Evolutionary conservation across 2,329 filamentous ascomycete genomes (phyloP), one percentile per base, ranked within the genome.

Genomic region (Penicillium sp.): DNA sequence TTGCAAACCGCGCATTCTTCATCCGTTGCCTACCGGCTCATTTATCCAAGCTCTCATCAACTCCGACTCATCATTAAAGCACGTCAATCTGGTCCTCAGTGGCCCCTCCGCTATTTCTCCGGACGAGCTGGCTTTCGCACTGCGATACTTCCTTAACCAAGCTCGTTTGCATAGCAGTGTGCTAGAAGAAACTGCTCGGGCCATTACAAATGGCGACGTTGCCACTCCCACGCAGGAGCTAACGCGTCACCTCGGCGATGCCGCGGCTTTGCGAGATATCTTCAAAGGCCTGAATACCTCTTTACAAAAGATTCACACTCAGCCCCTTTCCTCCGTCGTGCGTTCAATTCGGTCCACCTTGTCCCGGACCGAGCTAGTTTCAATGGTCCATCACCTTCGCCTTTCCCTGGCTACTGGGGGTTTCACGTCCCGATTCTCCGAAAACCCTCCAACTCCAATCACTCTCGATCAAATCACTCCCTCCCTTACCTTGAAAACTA

Each of bases 361-460:
- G 23, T 59, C 64, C 10, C 59, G 63, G 35, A 54, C 60, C 15
- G 64, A 68, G 28, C 57, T 64, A 29, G 54, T 67, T 34, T 62
- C 60, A 30, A 61, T 63, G 43, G 55, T 67, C 34, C 60, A 67
- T 42, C 66, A 68, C 37, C 64, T 68, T 35, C 66, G 66, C 35
- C 59, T 67, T 48, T 61, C 59, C 37, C 65, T 68, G 33, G 65
- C 64, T 16, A 66, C 63, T 12, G 63, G 63, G 30, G 65, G 65
- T 22, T 59, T 65, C 48, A 66, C 64, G 20, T 63, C 64, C 13
- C 62, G 62, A n/a, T 64, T 66, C 55, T 63, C 58, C 35, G 64
- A 66, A 50, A 56, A 61, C 35, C 57, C 61, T 1, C 63, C 64
- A 22, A 55, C 57, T 13, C 57, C 64, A 3, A 55, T 65, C 32